A percentile compares a stretch with the other conserved stretches of the same genome.
Conservation (phyloP, 495 filamentous ascomycete genomes). For the Pyrenula aspistea region DNA sequence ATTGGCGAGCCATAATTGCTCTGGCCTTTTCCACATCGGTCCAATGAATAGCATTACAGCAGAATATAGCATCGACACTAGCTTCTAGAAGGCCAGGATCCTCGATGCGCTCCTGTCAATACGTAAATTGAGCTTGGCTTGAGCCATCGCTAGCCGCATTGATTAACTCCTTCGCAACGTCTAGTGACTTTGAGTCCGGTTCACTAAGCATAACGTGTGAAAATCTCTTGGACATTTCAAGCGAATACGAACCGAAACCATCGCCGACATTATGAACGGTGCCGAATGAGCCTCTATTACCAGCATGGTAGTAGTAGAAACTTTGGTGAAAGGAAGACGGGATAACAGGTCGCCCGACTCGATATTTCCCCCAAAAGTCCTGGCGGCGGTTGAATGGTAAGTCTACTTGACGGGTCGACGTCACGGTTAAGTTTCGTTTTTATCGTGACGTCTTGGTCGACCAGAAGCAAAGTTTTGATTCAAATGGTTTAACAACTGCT, state of each 20-base stretch:
- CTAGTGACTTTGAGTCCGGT: neutral
- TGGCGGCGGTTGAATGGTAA: too few relatives aligned
- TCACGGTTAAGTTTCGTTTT: too few relatives aligned
- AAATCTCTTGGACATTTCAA: neutral
- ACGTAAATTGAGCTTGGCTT: neutral
- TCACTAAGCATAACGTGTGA: neutral
- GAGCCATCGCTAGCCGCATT: neutral
- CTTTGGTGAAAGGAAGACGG: neutral
- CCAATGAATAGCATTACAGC: neutral
- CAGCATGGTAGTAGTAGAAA: neutral
- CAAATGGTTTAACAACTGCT: too few relatives aligned
- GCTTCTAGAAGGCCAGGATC: too few relatives aligned
- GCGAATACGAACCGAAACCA: neutral
- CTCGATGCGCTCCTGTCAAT: neutral
- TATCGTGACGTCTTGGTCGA: too few relatives aligned
- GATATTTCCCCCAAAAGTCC: neutral
- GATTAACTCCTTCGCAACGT: neutral
- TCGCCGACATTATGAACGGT: neutral
- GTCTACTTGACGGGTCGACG: too few relatives aligned
- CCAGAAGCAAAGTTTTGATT: too few relatives aligned
- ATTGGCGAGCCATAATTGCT: neutral
- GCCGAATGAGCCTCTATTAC: neutral
- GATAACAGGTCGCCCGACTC: neutral
- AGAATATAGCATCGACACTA: neutral
- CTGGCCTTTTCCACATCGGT: neutral